phyloP scores from a whole-genome alignment of 371 early-diverging fungal species.

The Mortierella sp. region DNA sequence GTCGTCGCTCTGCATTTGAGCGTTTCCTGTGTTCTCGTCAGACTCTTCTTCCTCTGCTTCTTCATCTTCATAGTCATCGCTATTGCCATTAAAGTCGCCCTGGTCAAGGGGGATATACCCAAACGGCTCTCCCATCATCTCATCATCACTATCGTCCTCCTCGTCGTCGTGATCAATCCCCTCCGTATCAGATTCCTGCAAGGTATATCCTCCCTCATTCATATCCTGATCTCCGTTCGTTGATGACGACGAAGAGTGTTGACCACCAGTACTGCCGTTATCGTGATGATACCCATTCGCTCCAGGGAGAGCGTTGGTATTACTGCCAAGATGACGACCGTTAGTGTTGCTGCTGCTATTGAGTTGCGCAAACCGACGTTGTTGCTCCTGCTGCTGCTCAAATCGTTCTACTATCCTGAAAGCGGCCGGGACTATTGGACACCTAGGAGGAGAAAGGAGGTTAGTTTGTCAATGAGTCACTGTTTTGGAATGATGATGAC shows the following conservation, averaged over 20 bases:
- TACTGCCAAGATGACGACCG: not conserved
- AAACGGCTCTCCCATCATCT: constrained; percentile 17
- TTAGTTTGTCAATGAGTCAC: not conserved
- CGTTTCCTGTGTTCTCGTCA: not conserved
- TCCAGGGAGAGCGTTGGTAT: not conserved
- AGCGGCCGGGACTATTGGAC: constrained; percentile 42
- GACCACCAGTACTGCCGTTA: not conserved
- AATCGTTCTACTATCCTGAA: constrained; percentile 48
- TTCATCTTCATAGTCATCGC: not conserved
- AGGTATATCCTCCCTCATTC: not conserved
- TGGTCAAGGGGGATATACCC: constrained; percentile 52
- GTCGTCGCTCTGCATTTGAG: constrained; percentile 33
- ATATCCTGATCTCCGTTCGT: not conserved
- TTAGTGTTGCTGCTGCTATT: constrained; percentile 11
- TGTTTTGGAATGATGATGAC: not conserved
- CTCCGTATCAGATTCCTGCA: not conserved
- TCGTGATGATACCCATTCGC: constrained; percentile 3
- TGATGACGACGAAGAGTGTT: not conserved
- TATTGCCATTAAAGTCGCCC: constrained; percentile 15
- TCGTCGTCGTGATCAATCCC: not conserved
- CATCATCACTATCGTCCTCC: constrained; percentile 25
- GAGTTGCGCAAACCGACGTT: not conserved
- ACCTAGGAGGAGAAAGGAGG: constrained; percentile 6
- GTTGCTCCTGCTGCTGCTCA: constrained; percentile 30
- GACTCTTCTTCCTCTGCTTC: not conserved